Conservation (phyloP, 2,329 filamentous ascomycete genomes). For the Colletotrichum gigasporum region DNA sequence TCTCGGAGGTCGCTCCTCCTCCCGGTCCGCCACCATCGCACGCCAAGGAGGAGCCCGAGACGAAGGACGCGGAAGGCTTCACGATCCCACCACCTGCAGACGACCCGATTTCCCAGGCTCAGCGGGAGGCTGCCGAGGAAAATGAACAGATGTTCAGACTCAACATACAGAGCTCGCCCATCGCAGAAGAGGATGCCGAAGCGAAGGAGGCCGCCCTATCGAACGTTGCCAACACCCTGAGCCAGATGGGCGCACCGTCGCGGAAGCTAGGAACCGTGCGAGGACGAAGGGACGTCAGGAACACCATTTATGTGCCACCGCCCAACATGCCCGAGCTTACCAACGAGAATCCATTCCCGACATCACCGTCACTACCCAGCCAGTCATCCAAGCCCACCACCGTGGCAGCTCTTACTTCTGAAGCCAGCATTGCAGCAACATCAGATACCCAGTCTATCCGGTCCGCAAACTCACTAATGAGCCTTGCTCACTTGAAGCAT, state of each 20-base stretch:
- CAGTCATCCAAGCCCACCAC: constrained; percentile 53
- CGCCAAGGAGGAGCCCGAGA: constrained; percentile 44
- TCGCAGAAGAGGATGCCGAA: constrained; percentile 80
- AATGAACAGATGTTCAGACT: constrained; percentile 78
- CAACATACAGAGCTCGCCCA: constrained; percentile 81
- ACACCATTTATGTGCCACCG: constrained; percentile 83
- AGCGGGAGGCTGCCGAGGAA: constrained; percentile 72
- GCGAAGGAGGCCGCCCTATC: constrained; percentile 78
- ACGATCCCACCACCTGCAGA: constrained; percentile 73
- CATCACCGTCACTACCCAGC: constrained; percentile 48
- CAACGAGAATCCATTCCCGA: constrained; percentile 43
- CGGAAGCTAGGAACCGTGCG: constrained; percentile 81
- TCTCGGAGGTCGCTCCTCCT: constrained; percentile 62
- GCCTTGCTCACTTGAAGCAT: constrained; percentile 77
- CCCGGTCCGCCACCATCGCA: constrained; percentile 61
- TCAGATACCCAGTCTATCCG: constrained; percentile 93
- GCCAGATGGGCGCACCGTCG: constrained; percentile 69
- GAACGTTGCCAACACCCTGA: constrained; percentile 78
- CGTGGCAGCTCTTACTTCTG: constrained; percentile 67
- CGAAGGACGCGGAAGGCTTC: constrained; percentile 80
- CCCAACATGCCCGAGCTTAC: constrained; percentile 45
- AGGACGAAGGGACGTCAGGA: constrained; percentile 89
- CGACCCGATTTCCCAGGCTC: constrained; percentile 76
- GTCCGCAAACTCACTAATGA: constrained; percentile 83
- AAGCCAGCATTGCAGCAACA: constrained; percentile 64